phyloP scores from a whole-genome alignment of 495 filamentous ascomycete genomes.

The Lasiosphaeriaceae sp. region DNA sequence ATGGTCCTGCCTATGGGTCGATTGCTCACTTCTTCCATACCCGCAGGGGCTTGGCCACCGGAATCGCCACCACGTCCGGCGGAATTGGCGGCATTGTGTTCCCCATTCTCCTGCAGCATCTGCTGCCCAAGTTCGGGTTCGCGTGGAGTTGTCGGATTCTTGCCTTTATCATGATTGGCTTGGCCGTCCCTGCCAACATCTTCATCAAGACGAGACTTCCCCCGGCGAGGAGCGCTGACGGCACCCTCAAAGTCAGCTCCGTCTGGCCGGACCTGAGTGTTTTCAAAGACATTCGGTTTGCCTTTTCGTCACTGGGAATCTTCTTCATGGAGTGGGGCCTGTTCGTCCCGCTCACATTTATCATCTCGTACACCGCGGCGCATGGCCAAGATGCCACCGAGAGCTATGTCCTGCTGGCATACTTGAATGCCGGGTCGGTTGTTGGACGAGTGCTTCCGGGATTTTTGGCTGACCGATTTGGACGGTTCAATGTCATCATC shows the following conservation, averaged over 20 bases:
- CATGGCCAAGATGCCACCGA: slow-evolving; percentile 49
- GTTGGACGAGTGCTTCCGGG: slow-evolving; percentile 70
- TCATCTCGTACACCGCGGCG: slow-evolving; percentile 50
- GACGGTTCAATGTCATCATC: slow-evolving; percentile 49
- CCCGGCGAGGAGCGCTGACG: slow-evolving; percentile 19
- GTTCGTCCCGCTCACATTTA: slow-evolving; percentile 44
- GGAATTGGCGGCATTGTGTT: slow-evolving; percentile 60
- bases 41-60: slow-evolving; percentile 59
- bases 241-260: slow-evolving; percentile 28
- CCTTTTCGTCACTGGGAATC: slow-evolving; percentile 50
- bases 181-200: slow-evolving; percentile 49
- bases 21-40: slow-evolving; percentile 64
- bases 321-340: slow-evolving; percentile 52
- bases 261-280: slow-evolving; percentile 49
- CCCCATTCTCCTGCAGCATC: slow-evolving; percentile 50
- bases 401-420: slow-evolving; percentile 59
- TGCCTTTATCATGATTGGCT: slow-evolving; percentile 52
- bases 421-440: slow-evolving; percentile 54
- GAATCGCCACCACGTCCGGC: slow-evolving; percentile 58
- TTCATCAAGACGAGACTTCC: slow-evolving; percentile 53
- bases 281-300: slow-evolving; percentile 53
- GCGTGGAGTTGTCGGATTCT: slow-evolving; percentile 56
- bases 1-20: slow-evolving; percentile 55
- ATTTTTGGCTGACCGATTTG: slow-evolving; percentile 63
- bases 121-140: slow-evolving; percentile 52